Base-by-base conservation (phyloP, 208 protist genomes). In the Jaenimonas drosophilae region DNA sequence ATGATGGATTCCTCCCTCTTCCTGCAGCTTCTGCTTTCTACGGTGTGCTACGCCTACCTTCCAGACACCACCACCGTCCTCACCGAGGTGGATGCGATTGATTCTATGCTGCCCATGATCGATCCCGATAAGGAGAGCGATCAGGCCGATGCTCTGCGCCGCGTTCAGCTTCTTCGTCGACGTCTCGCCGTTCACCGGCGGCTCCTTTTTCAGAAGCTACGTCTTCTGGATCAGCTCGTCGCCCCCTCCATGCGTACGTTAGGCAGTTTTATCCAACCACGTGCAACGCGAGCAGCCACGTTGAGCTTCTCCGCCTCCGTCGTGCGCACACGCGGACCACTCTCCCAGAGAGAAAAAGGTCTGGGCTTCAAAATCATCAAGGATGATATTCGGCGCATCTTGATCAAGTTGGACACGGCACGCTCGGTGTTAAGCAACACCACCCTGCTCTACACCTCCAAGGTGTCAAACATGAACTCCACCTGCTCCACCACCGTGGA, bases 391-490 rank as follows among this genome's bases (percentile, higher is more conserved):
- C n/a, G n/a, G n/a, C n/a, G n/a, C n/a, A n/a, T n/a, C 0, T 59
- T 78, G 32, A 48, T 34, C 34, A 58, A 70, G 45, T 55, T 87
- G 3, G 64, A 82, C 2, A 49, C 32, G 17, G 72, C 70, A 0
- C 72, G 72, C 20, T 62, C 43, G 5, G 48, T 78, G 20, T 48
- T 87, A 17, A 59, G 63, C 21, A 78, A 79, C 51, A 65, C 67
- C 26, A 87, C 73, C 4, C 60, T 87, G 25, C 64, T 87, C 33
- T 71, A 87, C 77, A 74, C 33, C 48, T 76, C 70, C 20, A 64
- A 42, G 4, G 73, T 80, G 20, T 58, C 56, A 26, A 50, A 42
- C 41, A 31, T 2, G 17, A 82, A 75, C 63, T 70, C 51, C 44
- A 31, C 33, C 12, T 47, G 36, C 27, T 80, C 70, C 42, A 78